Evolutionary conservation across 768 basidiomycete genomes (phyloP), one percentile per base, ranked within the genome.

Genomic region (Neoboletus subvelutipes): DNA sequence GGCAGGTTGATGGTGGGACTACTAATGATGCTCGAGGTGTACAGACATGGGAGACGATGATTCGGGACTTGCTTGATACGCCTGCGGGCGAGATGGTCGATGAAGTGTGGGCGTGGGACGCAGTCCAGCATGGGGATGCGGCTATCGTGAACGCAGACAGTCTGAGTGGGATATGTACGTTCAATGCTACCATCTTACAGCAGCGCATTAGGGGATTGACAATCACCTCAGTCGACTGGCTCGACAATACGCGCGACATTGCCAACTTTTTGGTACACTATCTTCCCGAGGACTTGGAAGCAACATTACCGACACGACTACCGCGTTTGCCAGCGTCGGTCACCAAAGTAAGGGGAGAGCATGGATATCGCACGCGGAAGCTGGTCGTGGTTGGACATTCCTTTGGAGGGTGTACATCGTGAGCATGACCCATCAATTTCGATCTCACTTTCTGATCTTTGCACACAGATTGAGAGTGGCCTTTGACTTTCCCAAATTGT

Each of bases 81-180:
- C 64, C 75, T 22, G 69, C 71, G n/a, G 72, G 67, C 2, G 52
- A 47, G 60, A 55, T 76, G 75, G 61, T 94, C 70, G 78, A 90
- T 75, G 83, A 88, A 53, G 77, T 94, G 1, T 95, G 92, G 92
- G 66, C 82, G 0, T 87, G 90, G 79, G 94, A 97, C 61, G 82
- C 90, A 6, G 80, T 87, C 4, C 87, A 92, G 57, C 92, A 95
- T 58, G 94, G 92, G 1, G 94, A 95, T 57, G 79, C 92, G n/a
- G 87, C 80, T 0, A 69, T 90, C 13, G 52, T 95, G 36, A 98
- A 97, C 58, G 76, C 67, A 1, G 71, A 73, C 1, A 74, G 73
- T 18, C 75, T 88, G 1, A 82, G 84, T 36, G 77, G 77, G 1
- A 75, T 88, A 36, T 86, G 89, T 86, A 69, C 63, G 84, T 75